Evolutionary conservation across 352 stramenopile genomes (phyloP).

Genomic region (Phytophthora ramorum): DNA sequence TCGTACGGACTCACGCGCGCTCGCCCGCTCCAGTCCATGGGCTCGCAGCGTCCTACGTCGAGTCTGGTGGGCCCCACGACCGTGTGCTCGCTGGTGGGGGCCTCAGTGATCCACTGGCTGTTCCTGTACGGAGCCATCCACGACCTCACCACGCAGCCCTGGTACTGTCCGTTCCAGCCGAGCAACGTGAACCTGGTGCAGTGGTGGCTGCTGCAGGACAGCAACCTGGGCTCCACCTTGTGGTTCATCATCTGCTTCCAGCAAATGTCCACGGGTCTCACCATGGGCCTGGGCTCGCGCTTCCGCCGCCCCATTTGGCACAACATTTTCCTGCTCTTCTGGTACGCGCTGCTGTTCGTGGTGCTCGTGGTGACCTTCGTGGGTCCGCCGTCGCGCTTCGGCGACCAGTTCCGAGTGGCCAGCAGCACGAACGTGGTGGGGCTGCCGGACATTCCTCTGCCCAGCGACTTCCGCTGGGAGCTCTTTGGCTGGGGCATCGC

Average conservation of each 20-base stretch:
- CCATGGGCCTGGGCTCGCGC: slow-evolving; percentile 63
- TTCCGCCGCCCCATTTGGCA: slow-evolving; percentile 72
- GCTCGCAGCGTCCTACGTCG: slow-evolving; percentile 77
- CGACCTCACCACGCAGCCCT: slow-evolving; percentile 58
- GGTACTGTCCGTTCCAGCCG: slow-evolving; percentile 82
- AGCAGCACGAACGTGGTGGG: slow-evolving; percentile 79
- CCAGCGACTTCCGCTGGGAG: slow-evolving; percentile 65
- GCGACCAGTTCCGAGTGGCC: slow-evolving; percentile 75
- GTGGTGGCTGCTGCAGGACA: slow-evolving; percentile 81
- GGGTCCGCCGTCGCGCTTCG: slow-evolving; percentile 58
- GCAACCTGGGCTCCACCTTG: slow-evolving; percentile 62
- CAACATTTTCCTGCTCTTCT: slow-evolving; percentile 72
- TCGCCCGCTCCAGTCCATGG: slow-evolving; percentile 63
- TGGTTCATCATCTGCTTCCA: slow-evolving; percentile 75
- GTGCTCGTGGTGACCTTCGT: slow-evolving; percentile 66
- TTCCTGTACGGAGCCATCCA: slow-evolving; percentile 75
- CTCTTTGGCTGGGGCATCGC: slow-evolving; percentile 64
- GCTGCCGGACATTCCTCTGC: slow-evolving; percentile 74
- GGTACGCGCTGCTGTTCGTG: slow-evolving; percentile 63
- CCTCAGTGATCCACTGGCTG: slow-evolving; percentile 72
- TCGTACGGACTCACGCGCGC: slow-evolving; percentile 82
- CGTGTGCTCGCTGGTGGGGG: slow-evolving; percentile 63
- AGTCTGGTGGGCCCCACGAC: slow-evolving; percentile 84
- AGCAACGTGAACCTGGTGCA: slow-evolving; percentile 71
- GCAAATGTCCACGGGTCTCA: slow-evolving; percentile 73